Conservation (phyloP, 257 asterid genomes). For the Fraxinus pennsylvanica region DNA sequence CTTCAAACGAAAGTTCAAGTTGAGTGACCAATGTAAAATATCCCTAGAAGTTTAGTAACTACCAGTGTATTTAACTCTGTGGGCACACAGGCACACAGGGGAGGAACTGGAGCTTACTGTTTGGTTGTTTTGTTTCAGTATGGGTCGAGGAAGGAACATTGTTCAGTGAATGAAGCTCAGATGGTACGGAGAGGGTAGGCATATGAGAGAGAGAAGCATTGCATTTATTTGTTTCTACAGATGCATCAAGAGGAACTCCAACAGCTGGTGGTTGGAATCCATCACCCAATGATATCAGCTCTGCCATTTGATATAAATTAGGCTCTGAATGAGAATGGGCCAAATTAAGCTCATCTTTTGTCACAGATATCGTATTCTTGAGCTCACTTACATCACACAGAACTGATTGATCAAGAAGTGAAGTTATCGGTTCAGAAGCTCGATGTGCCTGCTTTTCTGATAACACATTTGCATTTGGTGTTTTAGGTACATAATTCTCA, state of each 20-base stretch:
- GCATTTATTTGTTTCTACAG: slow-evolving; percentile 29
- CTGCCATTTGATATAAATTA: slow-evolving; percentile 30
- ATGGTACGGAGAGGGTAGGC: slow-evolving; percentile 44
- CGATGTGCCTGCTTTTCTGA: slow-evolving; percentile 28
- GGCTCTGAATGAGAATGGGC: slow-evolving; percentile 32
- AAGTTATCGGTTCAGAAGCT: slow-evolving; percentile 34
- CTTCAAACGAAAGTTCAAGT: not conserved
- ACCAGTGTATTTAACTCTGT: not conserved
- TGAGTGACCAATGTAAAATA: not conserved
- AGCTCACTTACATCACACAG: slow-evolving; percentile 33
- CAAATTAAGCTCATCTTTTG: slow-evolving; percentile 43
- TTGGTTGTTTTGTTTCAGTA: slow-evolving; percentile 28
- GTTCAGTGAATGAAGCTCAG: slow-evolving; percentile 54
- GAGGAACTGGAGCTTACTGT: slow-evolving; percentile 42
- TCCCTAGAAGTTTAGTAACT: not conserved
- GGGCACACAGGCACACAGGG: not conserved
- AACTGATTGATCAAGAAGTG: slow-evolving; percentile 39
- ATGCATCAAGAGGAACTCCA: slow-evolving; percentile 20
- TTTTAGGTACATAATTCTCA: slow-evolving; percentile 25
- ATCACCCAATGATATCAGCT: slow-evolving; percentile 39
- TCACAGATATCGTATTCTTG: slow-evolving; percentile 23
- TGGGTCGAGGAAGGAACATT: slow-evolving; percentile 37
- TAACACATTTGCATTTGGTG: slow-evolving; percentile 20
- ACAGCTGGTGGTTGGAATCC: slow-evolving; percentile 24
- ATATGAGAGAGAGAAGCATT: slow-evolving; percentile 35